These are phyloP conservation scores for Candida tibetensis DNA, from an alignment of 805 yeast genomes.

Conservation along the genomic window DNA sequence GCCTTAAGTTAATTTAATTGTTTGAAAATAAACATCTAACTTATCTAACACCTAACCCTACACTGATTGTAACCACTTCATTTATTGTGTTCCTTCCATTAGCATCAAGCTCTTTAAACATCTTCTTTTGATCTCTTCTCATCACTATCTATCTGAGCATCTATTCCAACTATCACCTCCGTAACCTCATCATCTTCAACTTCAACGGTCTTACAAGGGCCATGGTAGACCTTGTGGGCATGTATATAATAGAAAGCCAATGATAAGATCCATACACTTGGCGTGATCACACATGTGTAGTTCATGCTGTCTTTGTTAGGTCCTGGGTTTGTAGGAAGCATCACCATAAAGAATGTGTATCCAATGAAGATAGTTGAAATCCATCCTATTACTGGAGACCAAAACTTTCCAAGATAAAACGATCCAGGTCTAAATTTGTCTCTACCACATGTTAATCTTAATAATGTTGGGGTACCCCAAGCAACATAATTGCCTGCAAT, in stretches of 20 bases:
- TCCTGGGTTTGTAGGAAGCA: slow-evolving; percentile 33
- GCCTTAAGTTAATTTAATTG: too few relatives aligned
- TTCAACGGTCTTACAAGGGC: slow-evolving; percentile 29
- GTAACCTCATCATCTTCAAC: slow-evolving; percentile 5
- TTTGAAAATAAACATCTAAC: too few relatives aligned
- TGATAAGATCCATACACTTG: slow-evolving; percentile 29
- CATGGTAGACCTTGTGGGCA: slow-evolving; percentile 28
- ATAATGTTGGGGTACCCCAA: slow-evolving; percentile 33
- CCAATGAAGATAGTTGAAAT: slow-evolving; percentile 31
- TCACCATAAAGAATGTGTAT: slow-evolving; percentile 36
- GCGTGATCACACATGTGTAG: slow-evolving; percentile 25
- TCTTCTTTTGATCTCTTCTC: neutral
- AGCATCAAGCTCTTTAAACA: neutral
- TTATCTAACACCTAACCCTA: too few relatives aligned
- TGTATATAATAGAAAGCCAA: slow-evolving; percentile 23
- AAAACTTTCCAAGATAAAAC: slow-evolving; percentile 37
- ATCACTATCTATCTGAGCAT: neutral
- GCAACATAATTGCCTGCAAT: slow-evolving; percentile 34
- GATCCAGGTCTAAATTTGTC: slow-evolving; percentile 38
- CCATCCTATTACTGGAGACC: slow-evolving; percentile 25
- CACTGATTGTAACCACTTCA: too few relatives aligned
- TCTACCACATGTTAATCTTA: slow-evolving; percentile 35
- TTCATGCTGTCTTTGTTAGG: slow-evolving; percentile 26
- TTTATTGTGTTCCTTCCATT: too few relatives aligned
- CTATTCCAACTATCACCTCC: slow-evolving; percentile 2